Base-by-base conservation (phyloP, 179 eudicot species). In the Spinacia oleracea region DNA sequence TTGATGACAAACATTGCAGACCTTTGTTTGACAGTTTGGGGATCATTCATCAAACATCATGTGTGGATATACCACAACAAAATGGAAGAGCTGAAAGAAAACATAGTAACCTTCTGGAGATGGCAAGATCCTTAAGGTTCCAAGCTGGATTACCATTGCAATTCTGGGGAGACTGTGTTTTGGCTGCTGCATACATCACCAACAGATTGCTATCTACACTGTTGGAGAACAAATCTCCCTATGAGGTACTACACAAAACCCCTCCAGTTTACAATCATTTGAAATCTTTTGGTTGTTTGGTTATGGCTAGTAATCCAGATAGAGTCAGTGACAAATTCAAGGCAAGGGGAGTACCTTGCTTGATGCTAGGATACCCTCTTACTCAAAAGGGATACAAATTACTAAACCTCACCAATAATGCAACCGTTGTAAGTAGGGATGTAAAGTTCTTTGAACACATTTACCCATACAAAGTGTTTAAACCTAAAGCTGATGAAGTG, bases 141-240 rank as follows among this genome's bases (percentile, higher is more conserved):
- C 42, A 25, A 46, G 60, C 62, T 3, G 32, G 56, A 0, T 20
- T 72, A 8, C 75, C 43, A 12, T 1, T 72, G 5, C 55, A 48
- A n/a, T 72, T n/a, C 38, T 50, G 75, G 63, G 75, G 75, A 5
- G 75, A 72, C 1, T 50, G 75, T 72, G 75, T 72, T 0, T 12
- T 72, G 15, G 29, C 43, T 12, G 43, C 62, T 1, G 35, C 32
- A 2, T 8, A 72, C 25, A 27, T 72, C 10, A 51, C 20, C 9
- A 53, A 72, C 12, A 72, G 23, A 14, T 6, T 53, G 5, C 63
- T 62, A 0, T 15, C 9, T 3, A 1, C 42, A 0, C 5, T 31
- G 3, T 1, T 29, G 42, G 5, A 23, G 0, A 32, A 53, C 0
- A 50, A 18, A 10, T 31, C 43, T 6, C 63, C 76, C 1, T 72